Base-by-base conservation (phyloP, 2,329 filamentous ascomycete genomes). In the Aspergillus floridensis region DNA sequence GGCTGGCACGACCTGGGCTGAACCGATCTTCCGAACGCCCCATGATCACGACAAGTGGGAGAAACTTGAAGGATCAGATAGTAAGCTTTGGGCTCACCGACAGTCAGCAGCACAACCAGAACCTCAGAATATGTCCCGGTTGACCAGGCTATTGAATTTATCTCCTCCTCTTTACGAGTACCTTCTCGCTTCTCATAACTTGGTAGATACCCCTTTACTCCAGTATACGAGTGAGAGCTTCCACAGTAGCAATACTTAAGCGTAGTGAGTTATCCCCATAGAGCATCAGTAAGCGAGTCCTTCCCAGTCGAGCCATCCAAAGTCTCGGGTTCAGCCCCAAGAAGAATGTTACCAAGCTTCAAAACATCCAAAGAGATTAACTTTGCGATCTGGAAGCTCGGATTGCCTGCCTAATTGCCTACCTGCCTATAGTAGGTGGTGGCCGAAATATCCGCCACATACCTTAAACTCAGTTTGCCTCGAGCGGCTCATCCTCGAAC, bases 91-190 rank as follows among this genome's bases (percentile, higher is more conserved):
- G 48, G 49, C 50, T 38, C 32, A 32, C 50, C 19, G 50, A 38
- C 50, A 35, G 19, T 49, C 7, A 53, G 29, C 31, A 35, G 38
- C 50, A 53, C 50, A 26, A 12, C 50, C 22, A 53, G 14, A 10
- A 29, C 22, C 21, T 24, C 11, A 26, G 16, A 19, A 44, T 38
- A 32, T 46, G n/a, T 26, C 12, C 26, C 21, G 22, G 59, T 63
- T 16, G 59, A 57, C 59, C 49, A 50, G 47, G 55, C 53, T 62
- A 62, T 64, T 62, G 57, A 62, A 59, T 56, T 50, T 53, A 59
- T 49, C 47, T 22, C 14, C 32, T 16, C 12, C 14, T 35, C 32
- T 16, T 16, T 35, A 16, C 32, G 46, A 48, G 48, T 41, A 53
- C 48, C 58, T 44, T 16, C 60, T 58, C 59, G 51, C 59, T 56